Evolutionary conservation across 768 basidiomycete species (phyloP).

Genomic region (Rhodocollybia butyracea): DNA sequence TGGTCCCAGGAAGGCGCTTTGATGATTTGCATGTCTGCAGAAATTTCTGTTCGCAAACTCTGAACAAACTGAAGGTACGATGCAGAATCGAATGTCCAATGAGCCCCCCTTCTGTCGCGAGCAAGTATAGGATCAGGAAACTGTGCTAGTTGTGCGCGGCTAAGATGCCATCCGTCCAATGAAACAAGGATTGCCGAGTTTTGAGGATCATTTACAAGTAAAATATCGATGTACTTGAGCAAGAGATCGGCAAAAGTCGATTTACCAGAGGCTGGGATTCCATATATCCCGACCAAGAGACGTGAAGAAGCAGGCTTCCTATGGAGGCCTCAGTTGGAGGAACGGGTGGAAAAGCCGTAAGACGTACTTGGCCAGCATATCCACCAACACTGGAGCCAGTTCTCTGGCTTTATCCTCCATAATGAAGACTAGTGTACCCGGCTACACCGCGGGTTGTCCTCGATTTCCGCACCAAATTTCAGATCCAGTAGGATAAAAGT

Average conservation of each 20-base stretch:
- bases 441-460: too few species aligned
- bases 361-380: conserved; percentile 36
- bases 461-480: too few species aligned
- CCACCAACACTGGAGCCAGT: conserved; percentile 35
- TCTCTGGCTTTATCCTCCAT: conserved; percentile 41
- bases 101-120: conserved; percentile 75
- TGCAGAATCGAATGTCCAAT: conserved; percentile 88
- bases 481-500: too few species aligned
- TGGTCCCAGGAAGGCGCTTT: conserved; percentile 87
- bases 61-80: conserved; percentile 68
- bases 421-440: too few species aligned
- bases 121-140: conserved; percentile 77
- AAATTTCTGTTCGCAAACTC: conserved; percentile 41
- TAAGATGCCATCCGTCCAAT: conserved; percentile 91
- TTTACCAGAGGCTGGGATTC: conserved; percentile 86
- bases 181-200: conserved; percentile 54
- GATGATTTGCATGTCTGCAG: conserved; percentile 25
- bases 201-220: conserved; percentile 22
- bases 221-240: conserved; percentile 46
- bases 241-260: conserved; percentile 68
- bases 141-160: conserved; percentile 70
- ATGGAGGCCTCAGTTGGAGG: not conserved
- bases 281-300: conserved; percentile 69
- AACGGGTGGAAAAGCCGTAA: not conserved
- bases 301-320: conserved; percentile 25